Conservation (phyloP, 805 yeast species). For the Zygosaccharomyces siamensis region DNA sequence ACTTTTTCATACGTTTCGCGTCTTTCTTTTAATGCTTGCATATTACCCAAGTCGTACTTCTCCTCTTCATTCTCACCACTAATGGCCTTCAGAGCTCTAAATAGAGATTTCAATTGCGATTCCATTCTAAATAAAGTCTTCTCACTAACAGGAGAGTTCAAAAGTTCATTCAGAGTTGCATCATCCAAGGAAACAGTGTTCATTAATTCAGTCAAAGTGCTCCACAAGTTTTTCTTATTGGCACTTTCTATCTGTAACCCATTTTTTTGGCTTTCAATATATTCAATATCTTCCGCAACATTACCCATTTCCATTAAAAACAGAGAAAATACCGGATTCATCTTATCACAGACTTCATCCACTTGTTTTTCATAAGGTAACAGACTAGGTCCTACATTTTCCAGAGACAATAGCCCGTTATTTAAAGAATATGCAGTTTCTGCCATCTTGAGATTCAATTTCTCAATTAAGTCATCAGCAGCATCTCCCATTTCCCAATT, state of each 20-base stretch:
- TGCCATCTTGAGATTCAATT: slow-evolving; percentile 55
- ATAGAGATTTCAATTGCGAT: slow-evolving; percentile 48
- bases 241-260: slow-evolving; percentile 81
- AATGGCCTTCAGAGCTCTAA: slow-evolving; percentile 61
- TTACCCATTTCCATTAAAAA: slow-evolving; percentile 59
- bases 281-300: slow-evolving; percentile 62
- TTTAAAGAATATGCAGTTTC: slow-evolving; percentile 60
- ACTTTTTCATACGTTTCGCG: slow-evolving; percentile 55
- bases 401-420: slow-evolving; percentile 48
- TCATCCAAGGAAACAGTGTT: slow-evolving; percentile 65
- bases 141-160: slow-evolving; percentile 45
- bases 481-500: slow-evolving; percentile 72
- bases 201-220: slow-evolving; percentile 62
- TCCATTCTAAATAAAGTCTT: slow-evolving; percentile 49
- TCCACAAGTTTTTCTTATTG: slow-evolving; percentile 71
- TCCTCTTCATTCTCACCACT: slow-evolving; percentile 44
- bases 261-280: slow-evolving; percentile 67
- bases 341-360: slow-evolving; percentile 47
- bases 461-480: slow-evolving; percentile 51
- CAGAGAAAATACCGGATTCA: slow-evolving; percentile 50
- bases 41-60: slow-evolving; percentile 48
- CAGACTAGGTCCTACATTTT: slow-evolving; percentile 41
- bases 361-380: slow-evolving; percentile 42
- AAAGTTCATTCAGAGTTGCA: slow-evolving; percentile 45
- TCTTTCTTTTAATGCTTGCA: slow-evolving; percentile 70